A percentile compares a stretch with the other conserved stretches of the same genome.
phyloP scores from a whole-genome alignment of 2,329 filamentous ascomycete species.

The Pseudocercospora pini-densiflorae region DNA sequence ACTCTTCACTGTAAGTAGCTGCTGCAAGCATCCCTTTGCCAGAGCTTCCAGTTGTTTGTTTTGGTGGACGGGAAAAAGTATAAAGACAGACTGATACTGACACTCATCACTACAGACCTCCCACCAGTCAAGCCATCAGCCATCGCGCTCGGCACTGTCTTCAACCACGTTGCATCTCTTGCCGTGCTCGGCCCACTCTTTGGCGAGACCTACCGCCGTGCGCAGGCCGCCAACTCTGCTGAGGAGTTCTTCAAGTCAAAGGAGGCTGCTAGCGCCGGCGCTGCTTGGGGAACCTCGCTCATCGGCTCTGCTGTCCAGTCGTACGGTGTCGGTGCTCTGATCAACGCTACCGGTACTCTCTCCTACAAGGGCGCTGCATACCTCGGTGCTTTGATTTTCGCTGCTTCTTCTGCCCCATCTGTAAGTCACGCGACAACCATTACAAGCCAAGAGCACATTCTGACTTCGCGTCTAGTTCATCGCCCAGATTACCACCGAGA shows the following conservation, averaged over 20 bases:
- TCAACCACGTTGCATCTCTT: constrained; percentile 91
- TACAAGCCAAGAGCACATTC: background rate
- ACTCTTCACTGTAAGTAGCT: constrained; percentile 61
- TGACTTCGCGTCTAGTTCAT: constrained; percentile 67
- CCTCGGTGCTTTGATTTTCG: constrained; percentile 87
- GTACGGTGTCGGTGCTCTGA: constrained; percentile 51
- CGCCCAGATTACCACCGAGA: constrained; percentile 85
- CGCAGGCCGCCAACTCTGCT: constrained; percentile 88
- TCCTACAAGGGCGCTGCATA: constrained; percentile 98
- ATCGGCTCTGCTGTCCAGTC: constrained; percentile 76
- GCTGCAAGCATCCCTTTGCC: constrained; percentile 4
- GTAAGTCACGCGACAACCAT: constrained; percentile 59
- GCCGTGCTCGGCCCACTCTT: constrained; percentile 88
- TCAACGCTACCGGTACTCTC: constrained; percentile 90
- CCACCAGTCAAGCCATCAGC: constrained; percentile 95
- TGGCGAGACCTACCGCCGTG: constrained; percentile 91
- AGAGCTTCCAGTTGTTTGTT: constrained; percentile 12
- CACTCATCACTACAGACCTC: constrained; percentile 56
- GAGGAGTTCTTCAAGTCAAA: constrained; percentile 95
- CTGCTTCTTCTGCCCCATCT: constrained; percentile 83
- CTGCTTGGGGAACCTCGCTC: constrained; percentile 88
- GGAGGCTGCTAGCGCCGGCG: constrained; percentile 85
- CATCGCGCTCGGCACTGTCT: constrained; percentile 92
- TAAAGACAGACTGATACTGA: constrained; percentile 20
- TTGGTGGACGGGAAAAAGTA: constrained; percentile 5